Base-by-base conservation (phyloP, 192 early-diverging fungal species). In the Jimgerdemannia flammicorona region DNA sequence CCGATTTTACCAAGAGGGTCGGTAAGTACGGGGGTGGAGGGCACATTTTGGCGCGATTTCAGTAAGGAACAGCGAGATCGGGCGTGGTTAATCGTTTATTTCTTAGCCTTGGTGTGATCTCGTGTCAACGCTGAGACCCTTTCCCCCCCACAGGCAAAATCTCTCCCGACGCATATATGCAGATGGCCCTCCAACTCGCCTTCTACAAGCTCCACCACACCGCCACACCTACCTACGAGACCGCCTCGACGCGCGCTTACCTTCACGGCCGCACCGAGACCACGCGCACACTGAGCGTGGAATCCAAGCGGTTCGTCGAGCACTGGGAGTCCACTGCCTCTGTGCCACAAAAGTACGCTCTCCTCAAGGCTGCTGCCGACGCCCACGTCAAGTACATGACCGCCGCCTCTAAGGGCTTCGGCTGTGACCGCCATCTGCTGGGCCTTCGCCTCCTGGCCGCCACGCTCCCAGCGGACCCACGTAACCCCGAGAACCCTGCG, bases 191-290 rank as follows among this genome's bases (percentile, higher is more conserved):
- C 42, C 96, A 98, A 79, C 84, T 96, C 4, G 91, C 92, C 0
- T 98, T 91, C 80, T 94, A 88, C 83, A 90, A 92, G 73, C 71
- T 92, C 18, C 92, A 95, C 70, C 78, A 84, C 11, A 73, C 79
- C 17, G 79, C 87, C 67, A 87, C 90, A 7, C 81, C 93, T 3
- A 93, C 93, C 3, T 98, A 98, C 77, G 96, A 98, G 79, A 93
- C 96, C 17, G 93, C 90, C 6, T 88, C 88, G 64, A 96, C 94
- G 3, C 87, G 96, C 29, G 81, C 91, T 72, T 98, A 88, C 80
- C 74, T 89, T 66, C 91, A 91, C 71, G 96, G 96, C 19, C 87
- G 96, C 20, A 98, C 96, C 0, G 96, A 96, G 74, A 96, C 95
- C 0, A 92, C 90, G 67, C 87, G 96, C 19, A 91, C 94, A 9